Evolutionary conservation across 768 basidiomycete species (phyloP).

Genomic region (Strobilomyces confusus): DNA sequence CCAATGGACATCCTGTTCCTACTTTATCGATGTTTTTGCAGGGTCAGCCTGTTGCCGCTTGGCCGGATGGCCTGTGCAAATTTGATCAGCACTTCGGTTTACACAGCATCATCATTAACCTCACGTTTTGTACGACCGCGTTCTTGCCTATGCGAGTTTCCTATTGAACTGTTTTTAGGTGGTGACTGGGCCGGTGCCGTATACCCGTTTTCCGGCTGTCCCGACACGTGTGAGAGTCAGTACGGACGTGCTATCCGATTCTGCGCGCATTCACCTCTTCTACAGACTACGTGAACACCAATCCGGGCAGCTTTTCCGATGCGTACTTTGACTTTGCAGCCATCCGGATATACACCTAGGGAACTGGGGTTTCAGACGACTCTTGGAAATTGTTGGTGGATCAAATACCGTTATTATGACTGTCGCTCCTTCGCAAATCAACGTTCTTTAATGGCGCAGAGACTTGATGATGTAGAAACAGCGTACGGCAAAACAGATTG

Average conservation of each 20-base stretch:
- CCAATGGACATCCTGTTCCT: not conserved
- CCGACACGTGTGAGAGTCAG: conserved; percentile 50
- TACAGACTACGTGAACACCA: conserved; percentile 38
- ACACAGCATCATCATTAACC: conserved; percentile 37
- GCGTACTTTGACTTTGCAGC: conserved; percentile 72
- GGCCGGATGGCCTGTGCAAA: conserved; percentile 34
- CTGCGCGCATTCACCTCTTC: not conserved
- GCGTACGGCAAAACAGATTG: not conserved
- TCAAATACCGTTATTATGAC: conserved; percentile 6
- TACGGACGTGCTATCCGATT: conserved; percentile 7
- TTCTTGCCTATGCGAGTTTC: not conserved
- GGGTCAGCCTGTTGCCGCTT: conserved; percentile 33
- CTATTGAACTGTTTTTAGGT: conserved; percentile 32
- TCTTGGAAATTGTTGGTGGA: not conserved
- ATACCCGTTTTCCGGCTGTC: conserved; percentile 48
- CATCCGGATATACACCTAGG: conserved; percentile 47
- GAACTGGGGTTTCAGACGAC: not conserved
- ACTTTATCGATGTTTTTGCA: conserved; percentile 2
- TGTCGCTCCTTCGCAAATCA: not conserved
- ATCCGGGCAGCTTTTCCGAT: conserved; percentile 60
- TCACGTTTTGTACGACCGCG: conserved; percentile 56
- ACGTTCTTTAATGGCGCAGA: not conserved
- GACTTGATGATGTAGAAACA: not conserved
- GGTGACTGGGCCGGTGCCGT: conserved; percentile 55
- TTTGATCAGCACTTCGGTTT: conserved; percentile 33